Conservation (phyloP, 495 filamentous ascomycete species). For the Glutinoglossum americanum region DNA sequence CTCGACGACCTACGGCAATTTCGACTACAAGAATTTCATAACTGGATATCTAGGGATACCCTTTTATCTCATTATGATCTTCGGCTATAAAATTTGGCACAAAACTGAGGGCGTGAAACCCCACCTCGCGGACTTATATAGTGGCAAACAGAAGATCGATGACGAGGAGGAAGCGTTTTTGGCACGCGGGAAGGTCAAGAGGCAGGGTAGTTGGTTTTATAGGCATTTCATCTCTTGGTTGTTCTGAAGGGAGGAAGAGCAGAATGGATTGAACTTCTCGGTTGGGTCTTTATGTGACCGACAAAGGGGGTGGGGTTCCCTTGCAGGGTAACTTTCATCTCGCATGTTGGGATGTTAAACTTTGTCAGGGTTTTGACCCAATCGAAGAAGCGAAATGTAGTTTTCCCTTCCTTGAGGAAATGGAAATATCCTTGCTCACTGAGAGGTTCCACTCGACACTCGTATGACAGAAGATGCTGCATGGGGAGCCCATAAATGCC, state of each 20-base stretch:
- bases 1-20: constrained; percentile 28
- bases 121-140: constrained; percentile 41
- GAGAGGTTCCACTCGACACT: too few species aligned
- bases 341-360: too few species aligned
- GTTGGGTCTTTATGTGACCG: too few species aligned
- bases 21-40: constrained; percentile 55
- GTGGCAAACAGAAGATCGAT: constrained; percentile 54
- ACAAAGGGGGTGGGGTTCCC: too few species aligned
- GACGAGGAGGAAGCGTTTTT: constrained; percentile 50
- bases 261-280: background rate
- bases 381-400: too few species aligned
- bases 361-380: too few species aligned
- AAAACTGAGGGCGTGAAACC: constrained; percentile 31
- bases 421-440: too few species aligned
- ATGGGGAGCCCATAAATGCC: too few species aligned
- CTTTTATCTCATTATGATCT: constrained; percentile 48
- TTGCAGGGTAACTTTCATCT: too few species aligned
- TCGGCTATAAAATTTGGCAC: constrained; percentile 43
- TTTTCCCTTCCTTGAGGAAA: too few species aligned
- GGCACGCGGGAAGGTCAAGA: constrained; percentile 22
- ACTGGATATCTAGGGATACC: constrained; percentile 69
- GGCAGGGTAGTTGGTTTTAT: constrained; percentile 33
- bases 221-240: constrained; percentile 41
- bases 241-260: constrained; percentile 24
- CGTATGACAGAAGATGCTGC: too few species aligned